Evolutionary conservation across 768 basidiomycete genomes (phyloP), one percentile per base, ranked within the genome.

Genomic region (Psilocybe azurescens): DNA sequence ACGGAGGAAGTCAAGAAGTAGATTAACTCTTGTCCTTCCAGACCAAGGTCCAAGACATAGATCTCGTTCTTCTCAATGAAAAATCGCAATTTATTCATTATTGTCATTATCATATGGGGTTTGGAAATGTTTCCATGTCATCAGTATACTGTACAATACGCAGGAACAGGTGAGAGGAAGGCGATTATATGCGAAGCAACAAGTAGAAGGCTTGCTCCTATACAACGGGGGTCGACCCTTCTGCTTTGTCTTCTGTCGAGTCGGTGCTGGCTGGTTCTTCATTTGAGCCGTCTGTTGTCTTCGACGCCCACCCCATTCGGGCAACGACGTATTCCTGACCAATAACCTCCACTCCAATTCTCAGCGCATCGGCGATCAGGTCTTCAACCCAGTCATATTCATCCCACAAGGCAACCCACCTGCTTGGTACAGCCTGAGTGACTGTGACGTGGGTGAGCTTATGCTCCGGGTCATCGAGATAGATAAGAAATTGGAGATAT

Each of bases 341-440:
- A 62, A 98, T 79, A 16, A 95, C 86, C 77, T 98, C 96, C 30
- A 97, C 87, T 7, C 90, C 93, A 13, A 94, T 80, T 59, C 93
- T 80, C 60, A 99, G 76, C 0, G 87, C 85, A 69, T 98, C 97
- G 3, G 95, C 96, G 63, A 98, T 85, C 41, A 91, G 74, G 70
- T 99, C 96, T 75, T 99, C 97, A 11, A 99, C 95, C 97, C 97
- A 97, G 48, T 93, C 90, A 72, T 94, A 91, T 65, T 89, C 83
- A 70, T 97, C 96, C 89, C 95, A 97, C 48, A 95, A 79, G 4
- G 88, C 87, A 58, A 99, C 73, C 97, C 97, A 99, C 53, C 83
- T 78, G n/a, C 78, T 81, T 0, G 97, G 95, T 20, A 96, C 81
- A 5, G 87, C 82, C 73, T 99, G 97, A 5, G 94, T 93, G 53